Percentiles rank a stretch among this genome's conserved stretches.
These are phyloP conservation scores for Mycena chlorophos DNA, from an alignment of 768 basidiomycete genomes.

Conservation along the genomic window DNA sequence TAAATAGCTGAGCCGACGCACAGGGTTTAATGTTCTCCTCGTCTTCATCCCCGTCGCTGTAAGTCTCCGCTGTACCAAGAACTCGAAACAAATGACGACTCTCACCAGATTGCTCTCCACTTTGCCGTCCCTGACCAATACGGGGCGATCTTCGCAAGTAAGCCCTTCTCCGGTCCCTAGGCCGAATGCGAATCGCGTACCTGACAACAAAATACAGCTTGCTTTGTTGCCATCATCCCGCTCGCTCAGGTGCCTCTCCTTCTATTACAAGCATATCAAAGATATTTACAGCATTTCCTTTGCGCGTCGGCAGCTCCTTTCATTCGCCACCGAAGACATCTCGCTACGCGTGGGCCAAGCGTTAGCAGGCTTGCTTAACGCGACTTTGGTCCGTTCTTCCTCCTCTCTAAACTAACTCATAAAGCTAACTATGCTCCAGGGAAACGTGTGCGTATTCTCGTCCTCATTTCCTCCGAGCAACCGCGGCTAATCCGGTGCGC, in stretches of 20 bases:
- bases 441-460: conserved; percentile 18
- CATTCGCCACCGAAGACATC: conserved; percentile 67
- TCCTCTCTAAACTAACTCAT: not conserved
- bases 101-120: conserved; percentile 51
- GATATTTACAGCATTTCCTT: not conserved
- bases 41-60: conserved; percentile 2
- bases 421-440: conserved; percentile 11
- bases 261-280: not conserved
- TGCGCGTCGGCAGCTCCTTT: conserved; percentile 43
- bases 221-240: conserved; percentile 63
- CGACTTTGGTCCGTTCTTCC: conserved; percentile 47
- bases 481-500: not conserved
- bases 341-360: conserved; percentile 63
- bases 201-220: conserved; percentile 45
- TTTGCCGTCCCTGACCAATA: conserved; percentile 36
- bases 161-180: no score
- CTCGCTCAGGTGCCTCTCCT: conserved; percentile 49
- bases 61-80: not conserved
- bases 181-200: no score
- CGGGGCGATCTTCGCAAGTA: conserved; percentile 55
- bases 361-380: conserved; percentile 62
- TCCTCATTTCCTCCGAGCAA: not conserved
- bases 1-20: not conserved
- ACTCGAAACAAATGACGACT: not conserved
- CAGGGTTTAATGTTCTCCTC: conserved; percentile 6